Evolutionary conservation across 192 early-diverging fungal genomes (phyloP).

Genomic region (Pilobolus umbonatus): DNA sequence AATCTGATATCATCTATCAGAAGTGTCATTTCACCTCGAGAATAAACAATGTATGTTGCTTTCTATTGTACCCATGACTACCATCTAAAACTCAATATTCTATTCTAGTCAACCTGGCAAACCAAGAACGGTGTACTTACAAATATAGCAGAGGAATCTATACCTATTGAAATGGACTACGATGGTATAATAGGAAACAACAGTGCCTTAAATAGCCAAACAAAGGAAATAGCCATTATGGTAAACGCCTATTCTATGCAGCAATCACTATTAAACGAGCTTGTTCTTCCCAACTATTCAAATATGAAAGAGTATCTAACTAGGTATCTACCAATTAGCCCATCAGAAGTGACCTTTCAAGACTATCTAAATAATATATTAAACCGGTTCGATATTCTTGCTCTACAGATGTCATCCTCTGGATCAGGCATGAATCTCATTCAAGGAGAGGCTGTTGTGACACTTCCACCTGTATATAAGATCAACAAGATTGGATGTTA

Average conservation of each 20-base stretch:
- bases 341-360: not conserved
- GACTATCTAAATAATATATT: not conserved
- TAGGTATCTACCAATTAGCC: not conserved
- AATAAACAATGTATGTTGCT: not conserved
- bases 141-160: not conserved
- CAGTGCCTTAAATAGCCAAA: not conserved
- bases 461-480: not conserved
- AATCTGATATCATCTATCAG: not conserved
- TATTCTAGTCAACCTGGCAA: not conserved
- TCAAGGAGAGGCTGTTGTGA: not conserved
- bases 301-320: not conserved
- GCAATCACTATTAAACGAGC: not conserved
- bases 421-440: not conserved
- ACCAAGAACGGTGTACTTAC: not conserved
- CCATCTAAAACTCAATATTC: not conserved
- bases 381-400: not conserved
- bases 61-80: not conserved
- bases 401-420: not conserved
- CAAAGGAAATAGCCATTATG: not conserved
- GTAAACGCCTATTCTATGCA: conserved; percentile 7
- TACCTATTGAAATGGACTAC: conserved; percentile 1
- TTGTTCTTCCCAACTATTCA: not conserved
- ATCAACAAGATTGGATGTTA: not conserved
- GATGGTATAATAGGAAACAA: conserved; percentile 3
- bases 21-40: conserved; percentile 1